Conservation (phyloP, 306 rosid species). For the Cucurbita ficifolia region DNA sequence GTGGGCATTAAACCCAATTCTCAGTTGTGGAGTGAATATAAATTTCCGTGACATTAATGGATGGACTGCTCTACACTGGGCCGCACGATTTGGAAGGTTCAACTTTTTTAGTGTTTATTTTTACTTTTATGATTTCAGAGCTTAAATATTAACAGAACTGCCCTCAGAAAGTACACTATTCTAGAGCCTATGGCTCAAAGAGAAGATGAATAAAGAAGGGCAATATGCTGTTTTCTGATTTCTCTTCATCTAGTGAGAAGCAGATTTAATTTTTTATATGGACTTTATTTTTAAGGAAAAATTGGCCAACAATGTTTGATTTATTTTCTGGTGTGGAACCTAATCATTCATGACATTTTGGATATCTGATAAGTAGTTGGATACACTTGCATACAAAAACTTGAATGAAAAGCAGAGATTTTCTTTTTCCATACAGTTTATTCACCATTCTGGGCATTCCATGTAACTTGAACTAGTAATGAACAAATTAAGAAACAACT, state of each 20-base stretch:
- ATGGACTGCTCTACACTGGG: constrained; percentile 95
- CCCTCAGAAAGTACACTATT: background rate
- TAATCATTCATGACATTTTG: background rate
- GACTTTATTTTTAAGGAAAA: background rate
- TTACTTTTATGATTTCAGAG: constrained; percentile 5
- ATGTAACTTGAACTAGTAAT: background rate
- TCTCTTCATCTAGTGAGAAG: no score
- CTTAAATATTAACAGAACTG: background rate
- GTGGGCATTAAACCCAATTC: constrained; percentile 84
- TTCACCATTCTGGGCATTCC: background rate
- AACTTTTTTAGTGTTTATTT: background rate
- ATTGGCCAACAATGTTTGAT: background rate
- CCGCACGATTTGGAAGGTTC: constrained; percentile 90
- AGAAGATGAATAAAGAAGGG: background rate
- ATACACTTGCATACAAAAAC: background rate
- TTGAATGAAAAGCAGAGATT: background rate
- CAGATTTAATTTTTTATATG: background rate
- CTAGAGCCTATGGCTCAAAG: background rate
- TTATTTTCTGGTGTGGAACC: background rate
- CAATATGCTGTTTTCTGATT: no score
- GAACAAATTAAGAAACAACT: background rate
- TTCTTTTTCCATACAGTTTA: background rate
- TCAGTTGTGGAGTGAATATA: constrained; percentile 55
- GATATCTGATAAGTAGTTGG: background rate
- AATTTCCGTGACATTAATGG: constrained; percentile 94